Percentiles rank a stretch among this genome's conserved stretches.
phyloP scores from a whole-genome alignment of 2,329 filamentous ascomycete species.

The Elsinoe fawcettii region DNA sequence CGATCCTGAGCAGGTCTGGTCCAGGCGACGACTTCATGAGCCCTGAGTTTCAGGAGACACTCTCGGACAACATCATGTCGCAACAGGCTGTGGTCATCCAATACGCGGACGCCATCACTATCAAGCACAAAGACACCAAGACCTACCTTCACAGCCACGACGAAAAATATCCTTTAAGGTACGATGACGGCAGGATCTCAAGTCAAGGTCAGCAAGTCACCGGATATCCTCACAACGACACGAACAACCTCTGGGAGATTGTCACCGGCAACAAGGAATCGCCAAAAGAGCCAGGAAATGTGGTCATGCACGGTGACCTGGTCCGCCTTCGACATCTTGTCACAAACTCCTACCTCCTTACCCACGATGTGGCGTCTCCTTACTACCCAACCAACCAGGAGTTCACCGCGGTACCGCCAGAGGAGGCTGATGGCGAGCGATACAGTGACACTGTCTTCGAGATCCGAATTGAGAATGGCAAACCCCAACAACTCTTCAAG shows the following conservation, averaged over 20 bases:
- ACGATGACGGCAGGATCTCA: conserved; percentile 94
- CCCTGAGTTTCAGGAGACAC: conserved; percentile 92
- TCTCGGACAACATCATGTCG: conserved; percentile 90
- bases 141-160: conserved; percentile 89
- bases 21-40: conserved; percentile 99
- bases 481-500: conserved; percentile 75
- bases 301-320: conserved; percentile 74
- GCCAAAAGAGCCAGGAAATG: conserved; percentile 49
- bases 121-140: conserved; percentile 96
- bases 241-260: conserved; percentile 97
- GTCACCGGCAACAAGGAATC: conserved; percentile 53
- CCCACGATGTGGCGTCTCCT: conserved; percentile 94
- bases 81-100: conserved; percentile 78
- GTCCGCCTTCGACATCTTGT: conserved; percentile 79
- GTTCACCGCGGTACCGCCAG: conserved; percentile 73
- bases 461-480: conserved; percentile 79
- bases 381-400: conserved; percentile 97
- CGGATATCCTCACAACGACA: conserved; percentile 95
- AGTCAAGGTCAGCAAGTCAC: conserved; percentile 97
- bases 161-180: conserved; percentile 83
- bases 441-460: conserved; percentile 90
- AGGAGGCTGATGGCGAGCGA: conserved; percentile 64
- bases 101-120: conserved; percentile 80
- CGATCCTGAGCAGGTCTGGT: conserved; percentile 77
- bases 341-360: conserved; percentile 79